Evolutionary conservation across 2,329 filamentous ascomycete species (phyloP).

Genomic region (Rutstroemia sydowiana): DNA sequence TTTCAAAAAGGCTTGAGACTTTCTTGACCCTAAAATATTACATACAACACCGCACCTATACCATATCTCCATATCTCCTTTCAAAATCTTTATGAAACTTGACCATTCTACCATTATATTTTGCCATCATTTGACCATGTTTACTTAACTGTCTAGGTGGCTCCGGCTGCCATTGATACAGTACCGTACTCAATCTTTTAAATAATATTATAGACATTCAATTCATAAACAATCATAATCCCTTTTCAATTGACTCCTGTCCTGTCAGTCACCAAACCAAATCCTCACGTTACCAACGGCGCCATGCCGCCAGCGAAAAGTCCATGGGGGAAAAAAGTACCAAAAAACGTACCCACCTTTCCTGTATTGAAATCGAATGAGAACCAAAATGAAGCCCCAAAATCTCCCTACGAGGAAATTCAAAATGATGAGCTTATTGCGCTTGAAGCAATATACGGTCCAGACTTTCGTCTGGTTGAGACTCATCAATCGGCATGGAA

Average conservation of each 20-base stretch:
- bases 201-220: no score
- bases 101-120: not conserved
- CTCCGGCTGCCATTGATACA: slow-evolving; percentile 25
- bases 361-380: slow-evolving; percentile 19
- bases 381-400: slow-evolving; percentile 35
- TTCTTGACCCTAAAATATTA: no score
- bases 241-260: no score
- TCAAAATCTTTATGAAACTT: not conserved
- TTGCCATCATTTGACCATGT: not conserved
- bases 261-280: no score
- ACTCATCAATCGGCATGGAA: slow-evolving; percentile 74
- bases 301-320: slow-evolving; percentile 30
- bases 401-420: slow-evolving; percentile 68
- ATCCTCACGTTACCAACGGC: slow-evolving; percentile 9
- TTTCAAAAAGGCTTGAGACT: not conserved
- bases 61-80: not conserved
- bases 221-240: no score
- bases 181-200: no score
- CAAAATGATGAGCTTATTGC: slow-evolving; percentile 85
- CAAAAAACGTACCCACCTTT: slow-evolving; percentile 29
- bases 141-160: slow-evolving; percentile 20
- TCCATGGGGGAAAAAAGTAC: slow-evolving; percentile 31
- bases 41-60: no score
- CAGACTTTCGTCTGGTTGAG: slow-evolving; percentile 74
- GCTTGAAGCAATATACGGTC: slow-evolving; percentile 79